Conservation (phyloP, 1,284 basidiomycete genomes). For the Heterobasidion annosum region DNA sequence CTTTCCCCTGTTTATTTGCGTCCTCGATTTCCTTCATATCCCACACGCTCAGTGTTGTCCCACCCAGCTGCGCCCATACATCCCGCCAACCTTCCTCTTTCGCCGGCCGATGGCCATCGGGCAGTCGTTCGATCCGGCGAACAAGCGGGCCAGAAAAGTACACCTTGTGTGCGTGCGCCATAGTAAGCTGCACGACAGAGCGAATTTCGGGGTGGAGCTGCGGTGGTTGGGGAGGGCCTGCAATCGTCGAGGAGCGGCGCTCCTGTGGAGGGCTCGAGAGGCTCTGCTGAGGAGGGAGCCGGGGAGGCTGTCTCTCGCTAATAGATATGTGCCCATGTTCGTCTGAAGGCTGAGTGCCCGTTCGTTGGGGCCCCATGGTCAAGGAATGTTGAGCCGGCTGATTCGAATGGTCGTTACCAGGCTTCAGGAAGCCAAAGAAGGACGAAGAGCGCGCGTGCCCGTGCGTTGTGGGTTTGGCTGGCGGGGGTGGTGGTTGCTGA, state of each 20-base stretch:
- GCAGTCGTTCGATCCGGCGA: constrained; percentile 61
- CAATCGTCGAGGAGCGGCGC: constrained; percentile 6
- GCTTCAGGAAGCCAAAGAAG: constrained; percentile 32
- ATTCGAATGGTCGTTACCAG: constrained; percentile 1
- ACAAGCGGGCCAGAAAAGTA: constrained; percentile 79
- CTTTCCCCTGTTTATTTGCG: constrained; percentile 69
- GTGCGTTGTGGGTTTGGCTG: constrained; percentile 9
- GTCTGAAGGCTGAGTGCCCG: constrained; percentile 1
- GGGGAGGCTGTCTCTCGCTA: background rate
- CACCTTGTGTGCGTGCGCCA: constrained; percentile 67
- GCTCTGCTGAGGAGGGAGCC: background rate
- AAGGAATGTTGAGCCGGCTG: background rate
- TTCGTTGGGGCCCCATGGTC: constrained; percentile 1
- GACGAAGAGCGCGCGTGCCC: constrained; percentile 21
- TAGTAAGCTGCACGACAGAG: constrained; percentile 59
- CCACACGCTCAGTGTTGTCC: constrained; percentile 89
- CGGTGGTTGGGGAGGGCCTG: constrained; percentile 12
- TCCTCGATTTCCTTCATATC: constrained; percentile 80
- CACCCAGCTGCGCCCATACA: constrained; percentile 92
- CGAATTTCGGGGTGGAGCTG: constrained; percentile 72
- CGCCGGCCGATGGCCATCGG: constrained; percentile 64
- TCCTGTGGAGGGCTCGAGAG: constrained; percentile 2
- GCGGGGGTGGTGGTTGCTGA: constrained; percentile 12
- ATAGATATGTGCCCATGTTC: constrained; percentile 4
- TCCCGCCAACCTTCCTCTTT: constrained; percentile 83